These are phyloP conservation scores for Solanum hybrid DNA, from an alignment of 305 asterid species.

Conservation along the genomic window DNA sequence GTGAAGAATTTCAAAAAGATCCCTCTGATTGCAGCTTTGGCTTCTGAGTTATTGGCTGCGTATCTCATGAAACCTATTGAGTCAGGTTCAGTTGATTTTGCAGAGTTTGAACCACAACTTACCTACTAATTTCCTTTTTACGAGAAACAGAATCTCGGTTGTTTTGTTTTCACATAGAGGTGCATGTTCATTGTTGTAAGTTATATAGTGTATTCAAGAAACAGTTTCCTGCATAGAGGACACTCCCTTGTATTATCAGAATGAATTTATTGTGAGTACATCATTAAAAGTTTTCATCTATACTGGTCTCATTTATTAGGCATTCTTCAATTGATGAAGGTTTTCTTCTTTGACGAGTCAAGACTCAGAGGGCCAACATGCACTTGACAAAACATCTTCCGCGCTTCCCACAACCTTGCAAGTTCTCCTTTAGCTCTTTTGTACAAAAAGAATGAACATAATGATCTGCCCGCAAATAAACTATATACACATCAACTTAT, in stretches of 20 bases:
- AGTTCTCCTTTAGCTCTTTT: background rate
- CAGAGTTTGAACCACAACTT: conserved; percentile 76
- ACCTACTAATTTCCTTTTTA: conserved; percentile 32
- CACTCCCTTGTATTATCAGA: conserved; percentile 5
- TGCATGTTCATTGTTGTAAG: background rate
- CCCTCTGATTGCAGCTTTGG: conserved; percentile 75
- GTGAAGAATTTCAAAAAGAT: conserved; percentile 87
- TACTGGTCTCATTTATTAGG: background rate
- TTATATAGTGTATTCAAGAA: conserved; percentile 4
- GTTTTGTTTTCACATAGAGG: background rate
- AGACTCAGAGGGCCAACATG: background rate
- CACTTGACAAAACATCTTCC: background rate
- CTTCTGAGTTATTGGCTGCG: conserved; percentile 68
- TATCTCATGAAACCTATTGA: conserved; percentile 92
- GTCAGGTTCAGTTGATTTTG: conserved; percentile 85
- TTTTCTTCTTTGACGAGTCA: background rate
- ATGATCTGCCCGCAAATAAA: too few relatives aligned
- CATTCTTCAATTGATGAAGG: background rate
- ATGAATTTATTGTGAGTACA: conserved; percentile 2
- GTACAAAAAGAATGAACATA: background rate
- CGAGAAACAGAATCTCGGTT: background rate
- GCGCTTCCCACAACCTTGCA: background rate
- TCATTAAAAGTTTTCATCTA: background rate
- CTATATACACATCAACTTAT: background rate
- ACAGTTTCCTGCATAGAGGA: background rate